phyloP scores from a whole-genome alignment of 352 stramenopile genomes.

The Lagenidium giganteum region DNA sequence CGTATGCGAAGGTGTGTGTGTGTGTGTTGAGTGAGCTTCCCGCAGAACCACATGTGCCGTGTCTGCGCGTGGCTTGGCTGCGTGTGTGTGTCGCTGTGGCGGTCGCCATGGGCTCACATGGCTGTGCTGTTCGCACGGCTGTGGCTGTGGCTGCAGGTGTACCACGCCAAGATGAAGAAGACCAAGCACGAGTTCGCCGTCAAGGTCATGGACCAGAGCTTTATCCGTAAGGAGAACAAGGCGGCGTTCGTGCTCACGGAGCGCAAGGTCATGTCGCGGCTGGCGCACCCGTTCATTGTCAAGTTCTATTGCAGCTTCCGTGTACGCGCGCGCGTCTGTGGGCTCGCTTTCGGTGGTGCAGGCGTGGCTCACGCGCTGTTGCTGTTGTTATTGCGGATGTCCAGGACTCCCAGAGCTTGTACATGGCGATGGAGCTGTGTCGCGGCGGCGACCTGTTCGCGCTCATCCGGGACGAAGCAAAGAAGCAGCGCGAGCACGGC shows the following conservation, averaged over 20 bases:
- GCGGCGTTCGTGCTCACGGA: slow-evolving; percentile 78
- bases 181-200: slow-evolving; percentile 68
- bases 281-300: slow-evolving; percentile 78
- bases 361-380: too few species aligned
- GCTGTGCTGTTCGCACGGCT: too few species aligned
- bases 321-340: slow-evolving; percentile 34
- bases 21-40: too few species aligned
- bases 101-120: too few species aligned
- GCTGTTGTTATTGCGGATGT: slow-evolving; percentile 1
- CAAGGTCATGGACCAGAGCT: slow-evolving; percentile 85
- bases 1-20: slow-evolving; percentile 65
- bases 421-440: slow-evolving; percentile 77
- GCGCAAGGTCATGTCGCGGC: slow-evolving; percentile 74
- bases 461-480: slow-evolving; percentile 57
- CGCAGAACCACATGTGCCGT: too few species aligned
- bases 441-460: slow-evolving; percentile 62
- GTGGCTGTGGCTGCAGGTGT: too few species aligned
- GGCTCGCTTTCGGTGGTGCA: too few species aligned
- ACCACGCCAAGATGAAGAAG: slow-evolving; percentile 74
- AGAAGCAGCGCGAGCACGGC: slow-evolving; percentile 41
- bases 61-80: too few species aligned
- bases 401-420: slow-evolving; percentile 75
- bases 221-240: slow-evolving; percentile 86
- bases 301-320: slow-evolving; percentile 80
- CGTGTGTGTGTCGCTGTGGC: too few species aligned